phyloP scores from a whole-genome alignment of 768 basidiomycete genomes.

The Leucosporidium scottii region DNA sequence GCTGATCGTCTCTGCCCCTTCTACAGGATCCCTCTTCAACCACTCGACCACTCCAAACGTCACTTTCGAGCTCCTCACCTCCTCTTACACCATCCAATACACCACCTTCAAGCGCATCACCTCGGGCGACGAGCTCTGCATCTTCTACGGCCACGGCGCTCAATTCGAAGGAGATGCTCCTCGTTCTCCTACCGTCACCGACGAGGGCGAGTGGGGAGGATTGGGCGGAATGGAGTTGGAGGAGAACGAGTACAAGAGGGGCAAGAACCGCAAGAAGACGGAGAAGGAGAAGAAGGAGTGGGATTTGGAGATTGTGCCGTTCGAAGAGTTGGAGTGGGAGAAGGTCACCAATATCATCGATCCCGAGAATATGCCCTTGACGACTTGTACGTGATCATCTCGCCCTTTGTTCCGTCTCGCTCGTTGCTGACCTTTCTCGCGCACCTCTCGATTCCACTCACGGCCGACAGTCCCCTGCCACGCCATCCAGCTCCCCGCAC shows the following conservation, averaged over 20 bases:
- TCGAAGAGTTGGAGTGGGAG: conserved; percentile 33
- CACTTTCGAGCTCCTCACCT: conserved; percentile 54
- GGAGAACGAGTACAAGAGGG: not conserved
- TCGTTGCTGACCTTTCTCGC: not conserved
- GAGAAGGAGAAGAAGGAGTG: conserved; percentile 5
- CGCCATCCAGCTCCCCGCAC: conserved; percentile 22
- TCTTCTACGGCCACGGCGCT: conserved; percentile 58
- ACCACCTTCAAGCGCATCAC: conserved; percentile 52
- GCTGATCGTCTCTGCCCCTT: not conserved
- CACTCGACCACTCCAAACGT: conserved; percentile 63
- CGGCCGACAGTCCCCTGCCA: conserved; percentile 16
- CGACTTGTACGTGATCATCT: conserved; percentile 7
- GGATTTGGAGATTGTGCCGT: conserved; percentile 21
- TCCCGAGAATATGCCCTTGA: conserved; percentile 23
- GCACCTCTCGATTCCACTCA: not conserved
- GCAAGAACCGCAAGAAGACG: not conserved
- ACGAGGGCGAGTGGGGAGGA: conserved; percentile 27
- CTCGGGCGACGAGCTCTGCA: conserved; percentile 66
- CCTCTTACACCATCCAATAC: conserved; percentile 58
- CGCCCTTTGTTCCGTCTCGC: not conserved
- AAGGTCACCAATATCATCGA: conserved; percentile 27
- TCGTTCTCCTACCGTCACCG: conserved; percentile 1
- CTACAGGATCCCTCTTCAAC: conserved; percentile 79
- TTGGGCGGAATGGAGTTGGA: conserved; percentile 8
- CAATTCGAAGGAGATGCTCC: conserved; percentile 24